Base-by-base conservation (phyloP, 2,329 filamentous ascomycete species). In the Colletotrichum acutatum region DNA sequence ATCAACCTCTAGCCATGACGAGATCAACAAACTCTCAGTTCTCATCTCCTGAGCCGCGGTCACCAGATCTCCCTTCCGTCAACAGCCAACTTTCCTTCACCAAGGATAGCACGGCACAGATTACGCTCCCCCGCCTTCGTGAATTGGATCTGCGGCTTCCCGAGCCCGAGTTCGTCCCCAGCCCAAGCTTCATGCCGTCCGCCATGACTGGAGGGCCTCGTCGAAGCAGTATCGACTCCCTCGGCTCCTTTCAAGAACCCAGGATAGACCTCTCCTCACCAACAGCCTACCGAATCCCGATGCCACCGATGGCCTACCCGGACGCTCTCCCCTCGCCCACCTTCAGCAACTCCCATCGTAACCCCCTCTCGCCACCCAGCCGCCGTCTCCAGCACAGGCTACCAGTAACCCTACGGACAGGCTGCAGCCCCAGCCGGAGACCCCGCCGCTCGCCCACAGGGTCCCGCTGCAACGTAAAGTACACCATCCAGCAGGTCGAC, bases 401-500 rank as follows among this genome's bases (percentile, higher is more conserved):
- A n/a, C 71, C 71, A 3, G 66, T 71, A 4, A 71, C 66, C 46
- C 42, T 66, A 16, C 60, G 66, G 53, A 60, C 67, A n/a, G 66
- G 62, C 19, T 56, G 64, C 49, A 70, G 65, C 49, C 74, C 71
- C 24, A 70, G 62, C 30, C 72, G 74, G 42, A 59, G 69, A 37
- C 65, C 72, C 9, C 69, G 74, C 57, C 67, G 71, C 24, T 72
- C 71, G 22, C 68, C 71, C 37, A 74, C 71, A 14, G 71, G 74
- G 16, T 73, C 68, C 52, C 74, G 74, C 16, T 75, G 74, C 69
- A 75, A 75, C 59, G 72, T 75, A 3, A 75, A 75, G 66, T 75
- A 75, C 72, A 75, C 74, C 28, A 75, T 74, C 49, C 72, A 75
- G 59, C 74, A 75, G 69, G 73, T 74, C 59, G 74, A 75, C 68